Conservation (phyloP, 2,329 filamentous ascomycete species). For the Aotearoamyces nothofagi region DNA sequence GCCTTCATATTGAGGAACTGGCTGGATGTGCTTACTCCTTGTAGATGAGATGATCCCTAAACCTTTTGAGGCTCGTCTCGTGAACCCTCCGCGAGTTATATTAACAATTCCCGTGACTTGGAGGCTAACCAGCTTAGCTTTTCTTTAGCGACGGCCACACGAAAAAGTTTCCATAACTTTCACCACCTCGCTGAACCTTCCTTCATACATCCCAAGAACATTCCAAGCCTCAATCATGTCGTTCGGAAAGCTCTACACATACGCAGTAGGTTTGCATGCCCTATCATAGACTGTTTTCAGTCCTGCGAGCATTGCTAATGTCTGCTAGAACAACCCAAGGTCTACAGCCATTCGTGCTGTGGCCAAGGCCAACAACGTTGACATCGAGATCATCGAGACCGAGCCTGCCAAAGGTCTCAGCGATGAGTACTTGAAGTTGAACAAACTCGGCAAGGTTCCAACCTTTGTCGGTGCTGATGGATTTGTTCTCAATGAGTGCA, state of each 20-base stretch:
- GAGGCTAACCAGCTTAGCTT: too few relatives aligned
- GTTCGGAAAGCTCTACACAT: slow-evolving; percentile 96
- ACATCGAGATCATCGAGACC: slow-evolving; percentile 70
- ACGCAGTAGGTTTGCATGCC: slow-evolving; percentile 40
- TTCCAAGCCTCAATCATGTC: slow-evolving; percentile 41
- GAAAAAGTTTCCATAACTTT: neutral
- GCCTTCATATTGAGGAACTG: too few relatives aligned
- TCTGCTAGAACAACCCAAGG: slow-evolving; percentile 67
- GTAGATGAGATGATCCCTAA: too few relatives aligned
- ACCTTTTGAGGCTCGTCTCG: too few relatives aligned
- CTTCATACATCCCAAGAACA: neutral
- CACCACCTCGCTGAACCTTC: too few relatives aligned
- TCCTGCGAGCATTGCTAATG: slow-evolving; percentile 7
- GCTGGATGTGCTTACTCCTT: too few relatives aligned
- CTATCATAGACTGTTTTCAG: slow-evolving; percentile 13
- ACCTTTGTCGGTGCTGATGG: slow-evolving; percentile 88
- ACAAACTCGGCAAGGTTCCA: slow-evolving; percentile 81
- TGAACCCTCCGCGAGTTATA: too few relatives aligned
- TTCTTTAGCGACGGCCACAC: too few relatives aligned
- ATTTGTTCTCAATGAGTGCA: slow-evolving; percentile 74
- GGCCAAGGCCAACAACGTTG: slow-evolving; percentile 93
- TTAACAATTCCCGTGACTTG: too few relatives aligned
- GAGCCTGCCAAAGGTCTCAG: slow-evolving; percentile 48
- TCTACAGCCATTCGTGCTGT: slow-evolving; percentile 79
- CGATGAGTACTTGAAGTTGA: slow-evolving; percentile 70